Base-by-base conservation (phyloP, 1,139 yeast genomes). In the Nakaseomyces delphensis region DNA sequence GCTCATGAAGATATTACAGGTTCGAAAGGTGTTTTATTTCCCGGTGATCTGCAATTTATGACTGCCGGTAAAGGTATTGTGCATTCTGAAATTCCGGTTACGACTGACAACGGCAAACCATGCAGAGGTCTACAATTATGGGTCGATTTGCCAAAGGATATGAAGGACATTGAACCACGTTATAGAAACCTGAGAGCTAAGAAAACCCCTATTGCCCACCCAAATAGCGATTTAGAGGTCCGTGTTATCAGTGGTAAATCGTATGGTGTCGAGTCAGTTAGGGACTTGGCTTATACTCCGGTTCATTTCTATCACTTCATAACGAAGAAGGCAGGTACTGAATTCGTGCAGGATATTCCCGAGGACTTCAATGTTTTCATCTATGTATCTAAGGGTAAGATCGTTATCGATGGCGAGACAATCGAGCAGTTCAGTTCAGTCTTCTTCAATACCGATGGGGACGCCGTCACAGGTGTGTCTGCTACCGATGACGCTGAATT, bases 1-100 rank as follows among this genome's bases (percentile, higher is more conserved):
- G 91, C 93, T 24, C 96, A 87, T 61, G 95, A 85, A 61, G 96
- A 87, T 62, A 85, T 86, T 66, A 83, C 95, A 2, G 96, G 96
- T 1, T 70, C 81, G 25, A 73, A 75, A 44, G 96, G 96, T 43
- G 71, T 85, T 18, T 67, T 87, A 44, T 74, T 76, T 46, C 80
- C 87, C 16, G 96, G 96, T 41, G 96, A 87, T 59, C 68, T 87
- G 51, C 96, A 87, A 65, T 86, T 87, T 60, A 87, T 87, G 95
- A 87, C 96, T 44, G 96, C 96, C 8, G 96, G 96, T 44, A 76
- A 72, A 52, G 96, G 95, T 43, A 77, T 86, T 37, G 86, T 85
- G 29, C 95, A 86, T 56, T 76, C 87, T 4, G 94, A 84, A 57
- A 83, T 84, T 77, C 95, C 95, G 11, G 76, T 83, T 27, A 70